Conservation (phyloP, 2,329 filamentous ascomycete species). For the Stachybotrys elegans region DNA sequence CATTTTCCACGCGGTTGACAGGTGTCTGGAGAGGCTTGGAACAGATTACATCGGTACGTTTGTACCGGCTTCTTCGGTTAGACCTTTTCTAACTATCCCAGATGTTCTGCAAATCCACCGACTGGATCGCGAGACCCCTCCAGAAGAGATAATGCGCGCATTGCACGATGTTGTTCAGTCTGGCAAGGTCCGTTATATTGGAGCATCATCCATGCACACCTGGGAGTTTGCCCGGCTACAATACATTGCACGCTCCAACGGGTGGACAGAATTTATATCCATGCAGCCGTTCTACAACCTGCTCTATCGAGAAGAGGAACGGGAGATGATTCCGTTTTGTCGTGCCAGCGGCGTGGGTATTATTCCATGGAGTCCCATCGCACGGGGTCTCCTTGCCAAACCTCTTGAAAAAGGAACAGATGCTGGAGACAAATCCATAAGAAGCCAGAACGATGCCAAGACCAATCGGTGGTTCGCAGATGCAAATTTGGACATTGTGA, state of each 20-base stretch:
- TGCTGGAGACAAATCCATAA: slow-evolving; percentile 10
- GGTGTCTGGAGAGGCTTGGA: slow-evolving; percentile 48
- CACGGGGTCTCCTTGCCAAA: slow-evolving; percentile 23
- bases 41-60: slow-evolving; percentile 48
- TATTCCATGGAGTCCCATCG: slow-evolving; percentile 28
- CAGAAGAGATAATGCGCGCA: slow-evolving; percentile 53
- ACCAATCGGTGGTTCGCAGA: slow-evolving; percentile 18
- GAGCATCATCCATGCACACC: slow-evolving; percentile 1
- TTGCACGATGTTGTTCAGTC: slow-evolving; percentile 53
- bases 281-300: slow-evolving; percentile 58
- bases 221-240: slow-evolving; percentile 2
- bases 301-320: slow-evolving; percentile 55
- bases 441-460: slow-evolving; percentile 12
- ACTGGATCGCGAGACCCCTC: slow-evolving; percentile 42
- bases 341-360: slow-evolving; percentile 27
- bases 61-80: neutral
- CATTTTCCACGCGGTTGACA: slow-evolving; percentile 62
- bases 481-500: slow-evolving; percentile 23
- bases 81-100: slow-evolving; percentile 4
- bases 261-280: slow-evolving; percentile 53
- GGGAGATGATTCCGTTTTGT: slow-evolving; percentile 34
- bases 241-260: slow-evolving; percentile 20
- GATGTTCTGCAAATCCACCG: slow-evolving; percentile 60
- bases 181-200: slow-evolving; percentile 40
- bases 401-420: slow-evolving; percentile 10